These are phyloP conservation scores for Phyllosticta capitalensis DNA, from an alignment of 2,329 filamentous ascomycete species.

Conservation along the genomic window DNA sequence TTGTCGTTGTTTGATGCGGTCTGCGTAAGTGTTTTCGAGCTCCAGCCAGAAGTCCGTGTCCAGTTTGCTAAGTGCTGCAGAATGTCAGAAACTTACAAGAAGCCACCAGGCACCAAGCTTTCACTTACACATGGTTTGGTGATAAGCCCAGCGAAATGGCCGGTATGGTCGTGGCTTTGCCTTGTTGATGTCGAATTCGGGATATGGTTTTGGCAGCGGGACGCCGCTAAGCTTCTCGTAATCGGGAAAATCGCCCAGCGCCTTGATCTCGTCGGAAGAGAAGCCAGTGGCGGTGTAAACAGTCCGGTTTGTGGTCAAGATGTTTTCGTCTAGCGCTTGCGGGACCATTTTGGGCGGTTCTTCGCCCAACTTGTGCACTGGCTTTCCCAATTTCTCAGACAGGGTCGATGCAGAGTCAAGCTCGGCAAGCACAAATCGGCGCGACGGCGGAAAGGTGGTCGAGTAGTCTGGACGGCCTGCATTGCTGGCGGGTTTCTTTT, in stretches of 20 bases:
- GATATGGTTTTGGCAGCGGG: conserved; percentile 55
- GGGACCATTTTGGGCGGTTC: conserved; percentile 14
- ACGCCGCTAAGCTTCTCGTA: conserved; percentile 68
- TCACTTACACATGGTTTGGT: conserved; percentile 75
- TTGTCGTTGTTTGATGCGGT: conserved; percentile 59
- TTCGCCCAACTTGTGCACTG: conserved; percentile 17
- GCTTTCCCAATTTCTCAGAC: conserved; percentile 19
- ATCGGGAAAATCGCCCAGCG: conserved; percentile 68
- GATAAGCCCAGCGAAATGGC: conserved; percentile 74
- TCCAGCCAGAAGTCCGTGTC: conserved; percentile 87
- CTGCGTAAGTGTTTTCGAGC: conserved; percentile 62
- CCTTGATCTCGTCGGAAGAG: conserved; percentile 57
- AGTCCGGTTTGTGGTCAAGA: conserved; percentile 19
- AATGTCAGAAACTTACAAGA: background rate
- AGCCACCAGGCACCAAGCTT: too few relatives aligned
- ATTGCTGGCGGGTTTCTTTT: conserved; percentile 29
- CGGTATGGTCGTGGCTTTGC: conserved; percentile 67
- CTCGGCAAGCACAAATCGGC: conserved; percentile 37
- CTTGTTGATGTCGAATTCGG: conserved; percentile 56
- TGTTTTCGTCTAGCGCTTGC: conserved; percentile 17
- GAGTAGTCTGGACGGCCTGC: conserved; percentile 30
- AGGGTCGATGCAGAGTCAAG: conserved; percentile 18
- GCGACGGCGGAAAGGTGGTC: conserved; percentile 44
- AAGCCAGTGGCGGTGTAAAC: conserved; percentile 59
- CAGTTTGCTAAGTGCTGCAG: conserved; percentile 62